phyloP scores from a whole-genome alignment of 1,284 basidiomycete genomes.

The Nidula niveotomentosa region DNA sequence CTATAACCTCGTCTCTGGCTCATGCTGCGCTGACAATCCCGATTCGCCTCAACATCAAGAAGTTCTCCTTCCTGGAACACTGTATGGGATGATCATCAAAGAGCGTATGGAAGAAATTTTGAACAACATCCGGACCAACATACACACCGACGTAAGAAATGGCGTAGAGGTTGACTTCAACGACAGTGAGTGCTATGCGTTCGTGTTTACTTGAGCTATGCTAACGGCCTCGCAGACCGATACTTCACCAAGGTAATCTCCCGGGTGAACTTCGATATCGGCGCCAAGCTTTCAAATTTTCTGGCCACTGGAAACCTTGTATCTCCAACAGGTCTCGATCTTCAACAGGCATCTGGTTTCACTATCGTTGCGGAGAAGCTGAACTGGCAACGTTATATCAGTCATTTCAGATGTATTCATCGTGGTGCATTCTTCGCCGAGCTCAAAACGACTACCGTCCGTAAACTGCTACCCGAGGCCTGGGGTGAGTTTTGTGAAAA shows the following conservation, averaged over 20 bases:
- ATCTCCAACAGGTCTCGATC: slow-evolving; percentile 93
- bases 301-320: slow-evolving; percentile 97
- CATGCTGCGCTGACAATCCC: slow-evolving; percentile 94
- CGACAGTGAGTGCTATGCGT: slow-evolving; percentile 59
- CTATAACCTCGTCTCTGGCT: slow-evolving; percentile 89
- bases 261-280: slow-evolving; percentile 91
- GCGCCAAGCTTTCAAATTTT: slow-evolving; percentile 90
- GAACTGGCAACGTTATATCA: slow-evolving; percentile 98
- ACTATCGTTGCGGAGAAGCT: slow-evolving; percentile 99
- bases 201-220: background rate
- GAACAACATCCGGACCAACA: slow-evolving; percentile 72
- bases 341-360: slow-evolving; percentile 97
- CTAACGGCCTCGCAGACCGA: slow-evolving; percentile 47
- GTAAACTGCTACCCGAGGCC: slow-evolving; percentile 96
- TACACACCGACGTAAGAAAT: slow-evolving; percentile 77
- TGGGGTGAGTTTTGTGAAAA: slow-evolving; percentile 69
- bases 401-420: slow-evolving; percentile 98
- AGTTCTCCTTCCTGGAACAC: slow-evolving; percentile 89
- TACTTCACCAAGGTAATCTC: slow-evolving; percentile 82
- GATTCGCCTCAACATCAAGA: slow-evolving; percentile 99
- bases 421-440: slow-evolving; percentile 99
- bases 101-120: slow-evolving; percentile 94
- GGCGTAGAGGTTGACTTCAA: slow-evolving; percentile 82
- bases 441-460: slow-evolving; percentile 97
- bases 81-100: slow-evolving; percentile 99